Conservation (phyloP, 73 alveolate genomes). For the Paramecium primaurelia region DNA sequence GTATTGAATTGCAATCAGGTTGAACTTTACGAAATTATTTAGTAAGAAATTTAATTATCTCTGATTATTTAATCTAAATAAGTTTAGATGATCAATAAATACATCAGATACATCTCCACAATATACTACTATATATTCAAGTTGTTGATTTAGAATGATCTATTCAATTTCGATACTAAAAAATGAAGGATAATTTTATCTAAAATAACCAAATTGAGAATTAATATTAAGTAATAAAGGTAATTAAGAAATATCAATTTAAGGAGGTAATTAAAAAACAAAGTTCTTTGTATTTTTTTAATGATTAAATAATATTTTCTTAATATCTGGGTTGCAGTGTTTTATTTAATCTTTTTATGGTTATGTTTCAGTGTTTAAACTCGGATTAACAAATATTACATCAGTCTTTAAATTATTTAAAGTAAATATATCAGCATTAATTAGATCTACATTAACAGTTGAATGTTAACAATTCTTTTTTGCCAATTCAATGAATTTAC, state of each 20-base stretch:
- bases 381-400: constrained; percentile 23
- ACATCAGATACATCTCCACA: constrained; percentile 14
- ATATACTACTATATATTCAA: background rate
- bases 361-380: background rate
- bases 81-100: background rate
- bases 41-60: background rate
- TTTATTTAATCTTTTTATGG: background rate
- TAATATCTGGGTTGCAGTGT: background rate
- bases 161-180: background rate
- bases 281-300: background rate
- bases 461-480: background rate
- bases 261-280: background rate
- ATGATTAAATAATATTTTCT: background rate
- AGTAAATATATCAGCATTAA: constrained; percentile 3
- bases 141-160: background rate
- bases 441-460: background rate
- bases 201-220: background rate
- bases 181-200: background rate
- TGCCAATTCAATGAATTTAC: background rate
- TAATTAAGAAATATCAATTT: background rate
- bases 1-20: background rate
- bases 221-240: background rate
- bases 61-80: background rate
- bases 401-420: constrained; percentile 5
- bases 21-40: background rate